These are phyloP conservation scores for Monosporascus sp. DNA, from an alignment of 2,329 filamentous ascomycete species.

Conservation along the genomic window DNA sequence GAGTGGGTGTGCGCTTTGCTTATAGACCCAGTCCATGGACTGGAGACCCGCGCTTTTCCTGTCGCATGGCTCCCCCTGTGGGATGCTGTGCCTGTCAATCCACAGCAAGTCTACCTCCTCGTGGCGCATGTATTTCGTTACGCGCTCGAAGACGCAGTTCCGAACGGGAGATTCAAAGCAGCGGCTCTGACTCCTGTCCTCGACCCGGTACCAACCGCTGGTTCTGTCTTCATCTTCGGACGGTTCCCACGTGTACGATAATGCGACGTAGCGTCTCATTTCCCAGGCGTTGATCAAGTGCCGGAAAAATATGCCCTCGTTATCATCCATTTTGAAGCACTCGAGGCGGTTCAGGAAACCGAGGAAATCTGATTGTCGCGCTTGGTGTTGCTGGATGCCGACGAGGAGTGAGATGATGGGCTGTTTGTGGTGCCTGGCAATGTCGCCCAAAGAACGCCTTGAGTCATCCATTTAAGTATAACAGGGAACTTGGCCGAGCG, in stretches of 20 bases:
- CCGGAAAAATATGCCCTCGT: background rate
- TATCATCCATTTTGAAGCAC: background rate
- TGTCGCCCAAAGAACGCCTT: background rate
- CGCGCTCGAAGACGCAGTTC: constrained; percentile 3
- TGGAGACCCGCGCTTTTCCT: constrained; percentile 1
- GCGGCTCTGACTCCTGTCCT: background rate
- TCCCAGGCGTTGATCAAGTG: background rate
- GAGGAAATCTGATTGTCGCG: background rate
- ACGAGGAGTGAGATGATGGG: background rate
- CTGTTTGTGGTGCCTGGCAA: background rate
- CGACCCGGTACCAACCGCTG: background rate
- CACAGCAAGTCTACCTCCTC: background rate
- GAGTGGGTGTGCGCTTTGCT: constrained; percentile 2
- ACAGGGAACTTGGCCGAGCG: too few species aligned
- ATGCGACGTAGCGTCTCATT: background rate
- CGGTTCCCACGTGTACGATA: background rate
- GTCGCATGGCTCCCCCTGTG: background rate
- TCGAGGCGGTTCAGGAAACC: background rate
- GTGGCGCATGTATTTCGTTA: constrained; percentile 3
- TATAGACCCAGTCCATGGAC: constrained; percentile 7
- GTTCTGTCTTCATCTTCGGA: background rate
- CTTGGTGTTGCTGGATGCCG: background rate
- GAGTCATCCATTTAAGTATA: background rate
- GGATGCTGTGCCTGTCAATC: constrained; percentile 8
- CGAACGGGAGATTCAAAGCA: background rate